Percentiles rank a stretch among this genome's conserved stretches.
These are phyloP conservation scores for Coemansia sp. DNA, from an alignment of 192 early-diverging fungal genomes.

Conservation along the genomic window DNA sequence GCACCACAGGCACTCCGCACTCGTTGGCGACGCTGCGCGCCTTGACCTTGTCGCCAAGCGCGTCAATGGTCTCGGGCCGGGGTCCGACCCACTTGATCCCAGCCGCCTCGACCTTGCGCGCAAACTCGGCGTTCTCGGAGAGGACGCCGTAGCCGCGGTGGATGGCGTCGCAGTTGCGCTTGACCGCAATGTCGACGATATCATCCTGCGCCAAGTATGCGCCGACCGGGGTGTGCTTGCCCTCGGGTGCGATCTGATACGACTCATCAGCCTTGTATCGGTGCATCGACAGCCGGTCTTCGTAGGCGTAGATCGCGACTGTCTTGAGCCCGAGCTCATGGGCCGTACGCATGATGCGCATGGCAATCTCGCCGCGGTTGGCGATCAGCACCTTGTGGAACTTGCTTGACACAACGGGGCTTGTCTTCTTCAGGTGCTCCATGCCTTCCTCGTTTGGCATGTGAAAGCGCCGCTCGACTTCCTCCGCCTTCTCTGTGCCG, in stretches of 20 bases:
- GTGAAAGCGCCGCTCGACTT: conserved; percentile 55
- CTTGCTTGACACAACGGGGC: conserved; percentile 42
- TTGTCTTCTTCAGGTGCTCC: conserved; percentile 52
- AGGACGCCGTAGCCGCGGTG: conserved; percentile 98
- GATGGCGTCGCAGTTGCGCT: conserved; percentile 79
- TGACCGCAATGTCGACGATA: conserved; percentile 84
- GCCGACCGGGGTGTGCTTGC: conserved; percentile 80
- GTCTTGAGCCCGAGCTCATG: conserved; percentile 90
- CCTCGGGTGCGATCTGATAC: conserved; percentile 87
- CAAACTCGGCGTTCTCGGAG: conserved; percentile 91
- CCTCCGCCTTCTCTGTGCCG: conserved; percentile 26
- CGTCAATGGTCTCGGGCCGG: conserved; percentile 75
- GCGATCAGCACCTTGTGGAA: conserved; percentile 58
- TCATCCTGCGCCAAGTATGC: conserved; percentile 94
- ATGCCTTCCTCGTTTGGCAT: conserved; percentile 57
- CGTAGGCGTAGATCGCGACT: conserved; percentile 85
- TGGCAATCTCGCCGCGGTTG: conserved; percentile 84
- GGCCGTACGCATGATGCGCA: conserved; percentile 89
- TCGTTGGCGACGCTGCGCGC: conserved; percentile 78
- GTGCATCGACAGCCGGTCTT: conserved; percentile 91
- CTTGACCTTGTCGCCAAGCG: conserved; percentile 94
- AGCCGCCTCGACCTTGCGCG: conserved; percentile 80
- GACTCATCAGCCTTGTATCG: conserved; percentile 96
- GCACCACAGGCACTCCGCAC: conserved; percentile 85
- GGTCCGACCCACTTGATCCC: conserved; percentile 95